A percentile compares a stretch with the other conserved stretches of the same genome.
Evolutionary conservation across 2,329 filamentous ascomycete species (phyloP).

Genomic region (Fusarium papillatum): DNA sequence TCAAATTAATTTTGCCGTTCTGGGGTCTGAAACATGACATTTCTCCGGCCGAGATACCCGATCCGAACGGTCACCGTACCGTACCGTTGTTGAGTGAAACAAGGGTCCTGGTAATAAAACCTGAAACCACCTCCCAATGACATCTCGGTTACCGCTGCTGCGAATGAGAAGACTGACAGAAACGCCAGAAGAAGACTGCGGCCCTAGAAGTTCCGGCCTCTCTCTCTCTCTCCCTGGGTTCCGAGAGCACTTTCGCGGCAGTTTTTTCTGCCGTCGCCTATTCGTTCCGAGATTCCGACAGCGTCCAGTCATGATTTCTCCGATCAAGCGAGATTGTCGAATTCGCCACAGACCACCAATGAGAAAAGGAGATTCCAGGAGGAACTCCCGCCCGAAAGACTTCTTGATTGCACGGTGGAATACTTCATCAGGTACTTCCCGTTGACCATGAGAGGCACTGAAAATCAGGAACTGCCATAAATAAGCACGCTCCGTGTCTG

Average conservation of each 20-base stretch:
- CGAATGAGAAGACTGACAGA: background rate
- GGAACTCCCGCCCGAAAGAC: background rate
- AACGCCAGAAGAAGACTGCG: background rate
- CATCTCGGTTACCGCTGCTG: background rate
- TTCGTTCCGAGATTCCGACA: background rate
- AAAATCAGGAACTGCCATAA: no score
- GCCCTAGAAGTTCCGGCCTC: background rate
- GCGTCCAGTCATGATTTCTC: background rate
- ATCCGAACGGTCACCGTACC: no score
- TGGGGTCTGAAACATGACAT: slow-evolving; percentile 33
- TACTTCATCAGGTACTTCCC: background rate
- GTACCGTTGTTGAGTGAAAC: no score
- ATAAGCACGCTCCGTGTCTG: no score
- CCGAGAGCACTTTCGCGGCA: no score
- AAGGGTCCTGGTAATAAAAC: background rate
- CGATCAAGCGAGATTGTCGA: background rate
- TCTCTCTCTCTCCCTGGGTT: background rate
- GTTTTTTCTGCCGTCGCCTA: background rate
- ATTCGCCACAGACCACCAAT: background rate
- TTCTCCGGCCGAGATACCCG: slow-evolving; percentile 26
- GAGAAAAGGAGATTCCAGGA: background rate
- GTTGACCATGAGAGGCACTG: no score
- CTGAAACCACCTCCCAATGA: background rate
- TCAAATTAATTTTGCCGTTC: slow-evolving; percentile 24
- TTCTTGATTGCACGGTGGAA: background rate